These are phyloP conservation scores for Aspergillus oerlinghausenensis DNA, from an alignment of 2,329 filamentous ascomycete species.

Conservation along the genomic window DNA sequence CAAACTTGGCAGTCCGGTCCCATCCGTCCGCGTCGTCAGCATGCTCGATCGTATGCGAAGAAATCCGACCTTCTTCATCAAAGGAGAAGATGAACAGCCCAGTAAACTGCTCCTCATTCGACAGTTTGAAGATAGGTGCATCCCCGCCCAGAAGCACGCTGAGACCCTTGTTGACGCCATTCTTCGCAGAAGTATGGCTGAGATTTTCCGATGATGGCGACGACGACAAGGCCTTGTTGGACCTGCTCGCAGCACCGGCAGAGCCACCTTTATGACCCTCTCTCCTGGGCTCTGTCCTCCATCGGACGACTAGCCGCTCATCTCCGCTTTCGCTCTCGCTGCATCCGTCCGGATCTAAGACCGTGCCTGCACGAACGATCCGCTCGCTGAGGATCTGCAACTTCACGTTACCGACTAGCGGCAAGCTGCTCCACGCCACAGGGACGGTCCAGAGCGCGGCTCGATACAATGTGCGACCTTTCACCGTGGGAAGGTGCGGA, in stretches of 20 bases:
- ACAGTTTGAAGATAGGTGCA: constrained; percentile 45
- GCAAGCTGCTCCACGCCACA: constrained; percentile 90
- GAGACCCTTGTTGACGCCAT: constrained; percentile 36
- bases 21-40: constrained; percentile 77
- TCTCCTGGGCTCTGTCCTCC: constrained; percentile 60
- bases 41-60: constrained; percentile 90
- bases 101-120: constrained; percentile 71
- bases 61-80: constrained; percentile 75
- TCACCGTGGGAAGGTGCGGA: constrained; percentile 77
- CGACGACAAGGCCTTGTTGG: not conserved
- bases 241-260: not conserved
- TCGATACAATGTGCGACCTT: constrained; percentile 82
- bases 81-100: constrained; percentile 96
- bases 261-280: constrained; percentile 12
- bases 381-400: constrained; percentile 86
- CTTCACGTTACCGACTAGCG: constrained; percentile 83
- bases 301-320: constrained; percentile 86
- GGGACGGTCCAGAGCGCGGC: constrained; percentile 95
- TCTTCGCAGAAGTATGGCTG: constrained; percentile 21
- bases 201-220: constrained; percentile 8
- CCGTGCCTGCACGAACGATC: constrained; percentile 60
- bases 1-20: constrained; percentile 79
- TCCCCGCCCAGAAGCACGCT: constrained; percentile 50
- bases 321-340: constrained; percentile 35
- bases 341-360: constrained; percentile 31